Percentiles rank a stretch among this genome's conserved stretches.
phyloP scores from a whole-genome alignment of 129 eudicot species.

The Helianthus tuberosus region DNA sequence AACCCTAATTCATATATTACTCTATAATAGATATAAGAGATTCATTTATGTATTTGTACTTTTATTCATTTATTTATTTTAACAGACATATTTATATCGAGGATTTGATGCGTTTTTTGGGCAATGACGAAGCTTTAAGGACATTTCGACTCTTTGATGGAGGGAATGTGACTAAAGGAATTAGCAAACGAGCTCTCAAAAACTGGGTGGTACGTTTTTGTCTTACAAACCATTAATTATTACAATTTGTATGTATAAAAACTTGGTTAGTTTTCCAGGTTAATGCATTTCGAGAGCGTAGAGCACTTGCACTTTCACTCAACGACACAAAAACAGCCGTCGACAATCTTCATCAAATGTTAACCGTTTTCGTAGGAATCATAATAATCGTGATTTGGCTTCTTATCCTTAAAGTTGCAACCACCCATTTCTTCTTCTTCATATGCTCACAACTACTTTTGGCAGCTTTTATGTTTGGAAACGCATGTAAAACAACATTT shows the following conservation, averaged over 20 bases:
- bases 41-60: too few species aligned
- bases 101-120: constrained; percentile 57
- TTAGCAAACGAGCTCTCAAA: constrained; percentile 51
- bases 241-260: too few species aligned
- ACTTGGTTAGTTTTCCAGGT: constrained; percentile 28
- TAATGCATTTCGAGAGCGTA: constrained; percentile 45
- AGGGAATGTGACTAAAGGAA: constrained; percentile 39
- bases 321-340: constrained; percentile 63
- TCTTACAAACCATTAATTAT: too few species aligned
- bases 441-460: constrained; percentile 51
- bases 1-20: too few species aligned
- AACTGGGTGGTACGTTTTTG: constrained; percentile 55
- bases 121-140: constrained; percentile 56
- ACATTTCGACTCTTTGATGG: constrained; percentile 57
- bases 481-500: constrained; percentile 55
- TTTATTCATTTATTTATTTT: neutral
- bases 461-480: constrained; percentile 55
- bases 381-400: constrained; percentile 47
- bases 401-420: constrained; percentile 47
- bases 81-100: constrained; percentile 46
- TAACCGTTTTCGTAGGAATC: constrained; percentile 39
- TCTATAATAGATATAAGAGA: too few species aligned
- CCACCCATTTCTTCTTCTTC: constrained; percentile 43
- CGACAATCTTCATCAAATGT: constrained; percentile 53
- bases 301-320: constrained; percentile 55